Evolutionary conservation across 805 yeast genomes (phyloP).

Genomic region (Millerozyma miso): DNA sequence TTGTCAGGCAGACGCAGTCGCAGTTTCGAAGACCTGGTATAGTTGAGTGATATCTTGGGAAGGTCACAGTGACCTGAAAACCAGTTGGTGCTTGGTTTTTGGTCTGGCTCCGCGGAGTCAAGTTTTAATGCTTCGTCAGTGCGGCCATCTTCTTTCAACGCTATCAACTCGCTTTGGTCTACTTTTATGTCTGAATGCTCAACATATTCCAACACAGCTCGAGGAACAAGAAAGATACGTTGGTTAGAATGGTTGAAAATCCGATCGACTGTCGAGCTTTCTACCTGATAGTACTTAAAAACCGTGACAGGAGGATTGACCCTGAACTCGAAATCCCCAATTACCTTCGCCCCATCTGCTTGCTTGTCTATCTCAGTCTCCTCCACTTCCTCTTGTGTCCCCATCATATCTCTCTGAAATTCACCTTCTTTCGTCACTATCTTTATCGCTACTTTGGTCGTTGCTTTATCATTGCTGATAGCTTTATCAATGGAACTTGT

Average conservation of each 20-base stretch:
- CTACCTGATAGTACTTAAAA: not conserved
- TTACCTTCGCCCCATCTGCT: not conserved
- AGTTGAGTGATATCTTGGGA: conserved; percentile 21
- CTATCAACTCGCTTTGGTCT: not conserved
- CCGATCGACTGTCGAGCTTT: not conserved
- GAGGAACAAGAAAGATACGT: not conserved
- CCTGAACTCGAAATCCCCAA: too few relatives aligned
- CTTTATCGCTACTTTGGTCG: too few relatives aligned
- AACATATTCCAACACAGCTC: not conserved
- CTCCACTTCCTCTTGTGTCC: not conserved
- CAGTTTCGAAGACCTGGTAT: conserved; percentile 10
- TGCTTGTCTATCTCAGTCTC: not conserved
- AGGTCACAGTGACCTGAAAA: conserved; percentile 26
- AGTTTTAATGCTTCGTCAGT: not conserved
- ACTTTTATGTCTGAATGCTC: not conserved
- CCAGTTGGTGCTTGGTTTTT: not conserved
- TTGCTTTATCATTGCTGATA: too few relatives aligned
- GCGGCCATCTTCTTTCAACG: not conserved
- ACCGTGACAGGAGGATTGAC: not conserved
- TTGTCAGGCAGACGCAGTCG: not conserved
- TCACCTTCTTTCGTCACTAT: too few relatives aligned
- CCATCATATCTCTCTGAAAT: too few relatives aligned
- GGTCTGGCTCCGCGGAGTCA: not conserved
- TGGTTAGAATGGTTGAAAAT: not conserved
- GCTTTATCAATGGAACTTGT: too few relatives aligned